A percentile compares a stretch with the other conserved stretches of the same genome.
Evolutionary conservation across 2,329 filamentous ascomycete species (phyloP).

Genomic region (Xylogone sp.): DNA sequence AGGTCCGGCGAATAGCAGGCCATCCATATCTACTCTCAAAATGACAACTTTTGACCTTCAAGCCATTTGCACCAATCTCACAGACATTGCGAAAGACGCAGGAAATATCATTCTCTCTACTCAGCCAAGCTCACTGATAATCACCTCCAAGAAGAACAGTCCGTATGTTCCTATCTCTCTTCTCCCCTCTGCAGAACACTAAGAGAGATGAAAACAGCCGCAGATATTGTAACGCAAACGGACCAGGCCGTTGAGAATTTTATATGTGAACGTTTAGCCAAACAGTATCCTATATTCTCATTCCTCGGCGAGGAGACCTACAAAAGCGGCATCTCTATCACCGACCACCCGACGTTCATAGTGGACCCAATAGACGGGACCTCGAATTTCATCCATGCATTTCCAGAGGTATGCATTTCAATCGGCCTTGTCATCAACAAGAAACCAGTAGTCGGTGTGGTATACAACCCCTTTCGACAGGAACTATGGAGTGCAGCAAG

Average conservation of each 20-base stretch:
- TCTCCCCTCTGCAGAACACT: slow-evolving; percentile 5
- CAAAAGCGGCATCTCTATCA: slow-evolving; percentile 56
- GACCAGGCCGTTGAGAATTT: slow-evolving; percentile 60
- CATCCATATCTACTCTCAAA: background rate
- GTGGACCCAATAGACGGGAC: slow-evolving; percentile 78
- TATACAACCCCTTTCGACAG: slow-evolving; percentile 73
- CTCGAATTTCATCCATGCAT: slow-evolving; percentile 73
- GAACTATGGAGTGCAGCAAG: slow-evolving; percentile 63
- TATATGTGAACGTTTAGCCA: slow-evolving; percentile 46
- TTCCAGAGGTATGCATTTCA: slow-evolving; percentile 69
- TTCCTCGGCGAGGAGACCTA: slow-evolving; percentile 76
- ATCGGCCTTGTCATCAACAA: slow-evolving; percentile 63
- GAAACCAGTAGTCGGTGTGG: slow-evolving; percentile 61
- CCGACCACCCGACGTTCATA: slow-evolving; percentile 66
- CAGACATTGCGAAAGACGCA: slow-evolving; percentile 54
- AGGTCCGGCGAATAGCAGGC: background rate
- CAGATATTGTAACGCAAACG: slow-evolving; percentile 62
- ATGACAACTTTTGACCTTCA: slow-evolving; percentile 55
- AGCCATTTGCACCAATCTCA: slow-evolving; percentile 53
- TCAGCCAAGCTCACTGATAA: slow-evolving; percentile 50
- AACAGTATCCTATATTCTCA: slow-evolving; percentile 49
- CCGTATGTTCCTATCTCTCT: slow-evolving; percentile 5
- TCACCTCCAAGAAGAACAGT: slow-evolving; percentile 59
- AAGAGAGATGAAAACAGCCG: slow-evolving; percentile 41
- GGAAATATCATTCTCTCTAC: slow-evolving; percentile 57